These are phyloP conservation scores for Aspergillus ustus DNA, from an alignment of 2,329 filamentous ascomycete species.

Conservation along the genomic window DNA sequence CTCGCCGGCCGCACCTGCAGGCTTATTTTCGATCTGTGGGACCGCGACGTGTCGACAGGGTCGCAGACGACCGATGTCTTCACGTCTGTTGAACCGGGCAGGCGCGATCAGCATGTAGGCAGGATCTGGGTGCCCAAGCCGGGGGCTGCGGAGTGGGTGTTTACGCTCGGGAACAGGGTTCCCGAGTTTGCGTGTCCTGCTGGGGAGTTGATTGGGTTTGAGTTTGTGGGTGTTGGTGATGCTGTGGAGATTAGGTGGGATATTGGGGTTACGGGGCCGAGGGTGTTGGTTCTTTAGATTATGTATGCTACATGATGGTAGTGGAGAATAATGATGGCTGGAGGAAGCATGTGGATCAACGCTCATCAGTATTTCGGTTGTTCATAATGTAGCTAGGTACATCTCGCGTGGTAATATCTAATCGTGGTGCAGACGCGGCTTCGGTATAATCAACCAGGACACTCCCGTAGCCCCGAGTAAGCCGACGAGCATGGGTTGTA, in stretches of 20 bases:
- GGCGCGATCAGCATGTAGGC: slow-evolving; percentile 26
- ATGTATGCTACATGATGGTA: neutral
- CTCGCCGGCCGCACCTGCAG: slow-evolving; percentile 26
- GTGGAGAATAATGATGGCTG: neutral
- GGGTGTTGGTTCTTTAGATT: slow-evolving; percentile 22
- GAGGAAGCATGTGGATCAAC: neutral
- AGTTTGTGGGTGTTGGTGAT: slow-evolving; percentile 33
- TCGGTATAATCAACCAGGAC: slow-evolving; percentile 51
- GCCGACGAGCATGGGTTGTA: slow-evolving; percentile 59
- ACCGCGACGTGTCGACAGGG: slow-evolving; percentile 28
- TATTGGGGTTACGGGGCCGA: slow-evolving; percentile 30
- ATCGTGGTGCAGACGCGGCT: slow-evolving; percentile 28
- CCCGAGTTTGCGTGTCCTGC: slow-evolving; percentile 31
- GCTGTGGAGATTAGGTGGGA: slow-evolving; percentile 28
- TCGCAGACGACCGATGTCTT: slow-evolving; percentile 30
- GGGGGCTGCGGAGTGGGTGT: slow-evolving; percentile 27
- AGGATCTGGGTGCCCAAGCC: slow-evolving; percentile 22
- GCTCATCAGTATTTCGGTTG: neutral
- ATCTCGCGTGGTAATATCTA: slow-evolving; percentile 7
- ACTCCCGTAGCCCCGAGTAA: slow-evolving; percentile 53
- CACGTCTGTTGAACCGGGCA: slow-evolving; percentile 27
- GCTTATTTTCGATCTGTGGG: slow-evolving; percentile 30
- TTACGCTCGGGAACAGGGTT: slow-evolving; percentile 21
- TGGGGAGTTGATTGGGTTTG: slow-evolving; percentile 27
- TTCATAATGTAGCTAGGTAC: neutral